phyloP scores from a whole-genome alignment of 2,329 filamentous ascomycete genomes.

The Diaporthe citriasiana region DNA sequence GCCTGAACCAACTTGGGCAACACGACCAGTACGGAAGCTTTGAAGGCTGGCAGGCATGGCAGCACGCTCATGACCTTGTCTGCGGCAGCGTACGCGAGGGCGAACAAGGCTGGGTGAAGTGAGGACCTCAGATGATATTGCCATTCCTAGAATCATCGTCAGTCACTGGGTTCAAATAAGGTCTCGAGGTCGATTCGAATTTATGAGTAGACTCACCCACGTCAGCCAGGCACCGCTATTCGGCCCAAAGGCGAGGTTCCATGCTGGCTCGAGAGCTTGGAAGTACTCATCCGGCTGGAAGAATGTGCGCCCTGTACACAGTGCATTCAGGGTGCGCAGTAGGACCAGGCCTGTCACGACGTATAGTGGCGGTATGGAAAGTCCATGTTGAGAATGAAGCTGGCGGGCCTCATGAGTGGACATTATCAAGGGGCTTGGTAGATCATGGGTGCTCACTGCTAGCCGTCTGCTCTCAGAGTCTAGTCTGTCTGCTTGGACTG shows the following conservation, averaged over 20 bases:
- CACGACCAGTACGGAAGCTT: slow-evolving; percentile 77
- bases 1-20: slow-evolving; percentile 84
- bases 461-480: not conserved
- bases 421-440: slow-evolving; percentile 24
- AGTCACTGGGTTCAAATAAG: slow-evolving; percentile 38
- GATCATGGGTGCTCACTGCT: slow-evolving; percentile 6
- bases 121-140: slow-evolving; percentile 87
- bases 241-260: slow-evolving; percentile 86
- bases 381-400: slow-evolving; percentile 41
- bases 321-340: slow-evolving; percentile 84
- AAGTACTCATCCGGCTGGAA: slow-evolving; percentile 99
- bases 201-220: slow-evolving; percentile 77
- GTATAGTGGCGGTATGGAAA: slow-evolving; percentile 45
- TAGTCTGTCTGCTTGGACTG: not conserved
- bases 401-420: slow-evolving; percentile 37
- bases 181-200: not conserved
- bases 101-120: slow-evolving; percentile 90
- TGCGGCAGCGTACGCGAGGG: slow-evolving; percentile 76
- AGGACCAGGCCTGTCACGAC: slow-evolving; percentile 65
- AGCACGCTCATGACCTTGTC: slow-evolving; percentile 70
- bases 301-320: slow-evolving; percentile 82
- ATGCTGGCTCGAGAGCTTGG: slow-evolving; percentile 94
- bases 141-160: slow-evolving; percentile 82
- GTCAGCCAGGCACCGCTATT: slow-evolving; percentile 90
- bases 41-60: slow-evolving; percentile 65